Evolutionary conservation across 768 basidiomycete genomes (phyloP).

Genomic region (Rubroboletus pulcherrimus): DNA sequence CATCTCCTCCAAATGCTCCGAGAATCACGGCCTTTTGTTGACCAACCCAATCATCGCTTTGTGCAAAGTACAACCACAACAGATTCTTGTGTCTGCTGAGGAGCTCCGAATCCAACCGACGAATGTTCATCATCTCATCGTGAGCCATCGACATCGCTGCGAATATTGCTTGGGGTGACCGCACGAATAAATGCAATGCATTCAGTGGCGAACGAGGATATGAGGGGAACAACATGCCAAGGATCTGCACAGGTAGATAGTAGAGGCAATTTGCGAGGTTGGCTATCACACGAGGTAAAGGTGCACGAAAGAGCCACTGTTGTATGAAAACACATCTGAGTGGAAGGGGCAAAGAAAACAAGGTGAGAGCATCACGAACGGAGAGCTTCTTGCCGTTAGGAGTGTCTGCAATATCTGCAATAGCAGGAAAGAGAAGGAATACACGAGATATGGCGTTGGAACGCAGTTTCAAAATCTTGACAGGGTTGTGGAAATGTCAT

Average conservation of each 20-base stretch:
- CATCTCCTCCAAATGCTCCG: conserved; percentile 36
- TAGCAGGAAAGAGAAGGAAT: conserved; percentile 69
- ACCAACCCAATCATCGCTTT: conserved; percentile 68
- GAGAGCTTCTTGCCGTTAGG: conserved; percentile 61
- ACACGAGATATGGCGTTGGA: conserved; percentile 35
- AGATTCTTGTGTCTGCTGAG: conserved; percentile 38
- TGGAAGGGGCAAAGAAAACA: not conserved
- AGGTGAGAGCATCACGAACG: conserved; percentile 36
- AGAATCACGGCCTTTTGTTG: conserved; percentile 45
- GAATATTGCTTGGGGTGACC: conserved; percentile 48
- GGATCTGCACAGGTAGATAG: conserved; percentile 39
- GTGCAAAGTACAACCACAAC: conserved; percentile 57
- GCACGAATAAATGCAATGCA: conserved; percentile 48
- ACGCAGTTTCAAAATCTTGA: conserved; percentile 50
- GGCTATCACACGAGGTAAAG: conserved; percentile 42
- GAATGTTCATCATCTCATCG: conserved; percentile 66
- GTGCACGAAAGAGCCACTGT: conserved; percentile 48
- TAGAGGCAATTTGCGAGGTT: conserved; percentile 40
- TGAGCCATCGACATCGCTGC: conserved; percentile 58
- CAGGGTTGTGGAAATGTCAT: not conserved
- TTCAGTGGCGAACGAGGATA: conserved; percentile 48
- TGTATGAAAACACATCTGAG: not conserved
- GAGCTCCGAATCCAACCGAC: conserved; percentile 45
- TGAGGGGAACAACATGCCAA: conserved; percentile 43
- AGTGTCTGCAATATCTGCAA: conserved; percentile 57